phyloP scores from a whole-genome alignment of 495 filamentous ascomycete genomes.

The Podospora didyma region DNA sequence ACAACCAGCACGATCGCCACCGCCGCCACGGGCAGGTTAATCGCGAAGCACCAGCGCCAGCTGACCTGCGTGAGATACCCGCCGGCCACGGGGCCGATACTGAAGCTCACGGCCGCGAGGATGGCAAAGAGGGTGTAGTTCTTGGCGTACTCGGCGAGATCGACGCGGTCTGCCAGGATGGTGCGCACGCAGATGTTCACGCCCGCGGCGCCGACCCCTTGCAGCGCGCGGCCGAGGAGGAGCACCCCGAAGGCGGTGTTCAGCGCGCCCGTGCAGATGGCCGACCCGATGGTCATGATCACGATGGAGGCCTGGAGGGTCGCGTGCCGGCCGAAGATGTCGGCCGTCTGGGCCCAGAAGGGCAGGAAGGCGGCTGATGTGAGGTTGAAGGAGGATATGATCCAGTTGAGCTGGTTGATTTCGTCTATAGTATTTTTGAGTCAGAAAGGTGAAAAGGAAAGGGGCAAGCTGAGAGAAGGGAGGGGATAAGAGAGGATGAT shows the following conservation, averaged over 20 bases:
- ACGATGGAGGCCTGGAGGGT: conserved; percentile 16
- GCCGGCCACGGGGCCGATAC: conserved; percentile 53
- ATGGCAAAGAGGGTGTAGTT: conserved; percentile 56
- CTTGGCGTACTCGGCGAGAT: conserved; percentile 51
- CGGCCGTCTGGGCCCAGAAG: conserved; percentile 55
- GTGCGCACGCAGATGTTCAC: conserved; percentile 50
- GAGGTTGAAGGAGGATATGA: conserved; percentile 58
- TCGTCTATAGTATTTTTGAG: conserved; percentile 32
- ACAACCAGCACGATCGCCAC: conserved; percentile 35
- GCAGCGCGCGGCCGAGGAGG: conserved; percentile 54
- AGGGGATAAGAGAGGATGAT: too few species aligned
- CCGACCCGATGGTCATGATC: conserved; percentile 20
- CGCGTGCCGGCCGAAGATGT: conserved; percentile 51
- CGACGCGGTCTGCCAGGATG: conserved; percentile 55
- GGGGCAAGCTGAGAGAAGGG: neutral
- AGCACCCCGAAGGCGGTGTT: conserved; percentile 49
- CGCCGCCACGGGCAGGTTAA: conserved; percentile 48
- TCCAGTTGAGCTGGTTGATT: conserved; percentile 58
- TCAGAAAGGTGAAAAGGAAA: neutral
- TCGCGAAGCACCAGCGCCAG: conserved; percentile 59
- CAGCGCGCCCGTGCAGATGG: conserved; percentile 43
- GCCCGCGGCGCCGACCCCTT: conserved; percentile 53
- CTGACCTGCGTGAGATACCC: conserved; percentile 35
- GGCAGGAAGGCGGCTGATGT: conserved; percentile 60
- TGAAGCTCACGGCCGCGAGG: conserved; percentile 47